Evolutionary conservation across 2,329 filamentous ascomycete species (phyloP).

Genomic region (Diaporthe helianthi): DNA sequence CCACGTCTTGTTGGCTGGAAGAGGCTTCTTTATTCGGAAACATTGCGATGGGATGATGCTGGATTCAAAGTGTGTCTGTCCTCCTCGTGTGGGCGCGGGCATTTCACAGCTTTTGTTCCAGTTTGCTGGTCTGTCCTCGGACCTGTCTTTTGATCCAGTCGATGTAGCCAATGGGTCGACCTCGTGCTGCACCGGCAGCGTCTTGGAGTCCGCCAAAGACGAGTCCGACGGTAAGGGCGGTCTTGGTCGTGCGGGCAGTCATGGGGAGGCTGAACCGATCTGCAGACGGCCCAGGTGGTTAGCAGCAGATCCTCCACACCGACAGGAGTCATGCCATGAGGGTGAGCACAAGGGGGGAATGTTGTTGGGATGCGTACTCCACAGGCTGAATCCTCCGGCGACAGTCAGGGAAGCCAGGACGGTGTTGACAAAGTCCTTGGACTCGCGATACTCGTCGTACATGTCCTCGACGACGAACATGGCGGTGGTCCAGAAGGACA

Average conservation of each 20-base stretch:
- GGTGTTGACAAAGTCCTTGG: conserved; percentile 80
- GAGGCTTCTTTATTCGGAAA: neutral
- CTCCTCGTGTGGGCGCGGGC: neutral
- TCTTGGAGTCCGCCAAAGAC: conserved; percentile 86
- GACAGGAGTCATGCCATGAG: neutral
- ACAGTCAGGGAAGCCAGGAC: conserved; percentile 83
- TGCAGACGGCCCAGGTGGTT: conserved; percentile 44
- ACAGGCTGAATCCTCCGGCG: conserved; percentile 84
- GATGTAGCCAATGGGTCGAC: conserved; percentile 77
- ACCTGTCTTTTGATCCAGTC: conserved; percentile 65
- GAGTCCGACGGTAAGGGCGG: conserved; percentile 80
- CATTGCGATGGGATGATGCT: neutral
- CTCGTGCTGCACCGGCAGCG: conserved; percentile 70
- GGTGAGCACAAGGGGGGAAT: no score
- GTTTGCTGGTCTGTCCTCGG: conserved; percentile 39
- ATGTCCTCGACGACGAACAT: conserved; percentile 87
- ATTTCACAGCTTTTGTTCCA: conserved; percentile 35
- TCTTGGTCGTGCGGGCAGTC: conserved; percentile 78
- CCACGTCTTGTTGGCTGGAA: neutral
- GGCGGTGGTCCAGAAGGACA: conserved; percentile 75
- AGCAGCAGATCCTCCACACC: conserved; percentile 25
- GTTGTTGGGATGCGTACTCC: conserved; percentile 65
- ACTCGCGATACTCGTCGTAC: conserved; percentile 75
- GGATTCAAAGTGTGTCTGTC: neutral
- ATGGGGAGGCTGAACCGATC: conserved; percentile 82